Evolutionary conservation across 2,329 filamentous ascomycete species (phyloP), one percentile per base, ranked within the genome.

Genomic region (Calonectria ilicicola): DNA sequence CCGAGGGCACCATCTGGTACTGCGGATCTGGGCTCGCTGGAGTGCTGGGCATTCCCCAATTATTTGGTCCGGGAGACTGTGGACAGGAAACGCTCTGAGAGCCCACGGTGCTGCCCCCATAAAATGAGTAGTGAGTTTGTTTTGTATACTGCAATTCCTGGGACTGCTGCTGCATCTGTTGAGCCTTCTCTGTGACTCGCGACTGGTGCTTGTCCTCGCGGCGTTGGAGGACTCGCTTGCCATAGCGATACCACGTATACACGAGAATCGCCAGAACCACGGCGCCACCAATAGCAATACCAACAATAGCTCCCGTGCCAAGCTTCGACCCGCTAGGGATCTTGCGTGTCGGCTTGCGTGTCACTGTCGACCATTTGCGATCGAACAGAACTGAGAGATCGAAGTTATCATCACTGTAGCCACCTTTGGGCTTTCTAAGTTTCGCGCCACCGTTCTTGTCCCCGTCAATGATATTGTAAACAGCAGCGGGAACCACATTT

Each of bases 281-380:
- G 0, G 70, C 80, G 26, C 81, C 78, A 10, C 82, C 85, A n/a
- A 86, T 76, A 5, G 82, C 82, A 47, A 87, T 85, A 44, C 86
- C 86, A 2, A 78, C 82, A 40, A 87, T 85, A 9, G 83, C 84
- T 14, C 85, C 85, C 0, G 75, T 79, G 5, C 81, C 80, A 49
- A 69, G 67, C 40, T 17, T 26, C 19, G 56, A 53, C 6, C 21
- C 17, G n/a, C 10, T n/a, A 21, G 67, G 5, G 19, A 56, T 29
- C 17, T 29, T 51, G 60, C 67, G 67, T 21, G 47, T 70, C 27
- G 67, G 47, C 14, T 60, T 32, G 19, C 67, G 67, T 6, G 38
- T 12, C 3, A 44, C 27, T 14, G 51, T 49, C 6, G 5, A 6
- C 15, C 60, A 17, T 47, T 14, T 56, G 3, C 67, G 58, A 2